A percentile compares a stretch with the other conserved stretches of the same genome.
These are phyloP conservation scores for Diaporthe humulicola DNA, from an alignment of 2,329 filamentous ascomycete species.

Conservation along the genomic window DNA sequence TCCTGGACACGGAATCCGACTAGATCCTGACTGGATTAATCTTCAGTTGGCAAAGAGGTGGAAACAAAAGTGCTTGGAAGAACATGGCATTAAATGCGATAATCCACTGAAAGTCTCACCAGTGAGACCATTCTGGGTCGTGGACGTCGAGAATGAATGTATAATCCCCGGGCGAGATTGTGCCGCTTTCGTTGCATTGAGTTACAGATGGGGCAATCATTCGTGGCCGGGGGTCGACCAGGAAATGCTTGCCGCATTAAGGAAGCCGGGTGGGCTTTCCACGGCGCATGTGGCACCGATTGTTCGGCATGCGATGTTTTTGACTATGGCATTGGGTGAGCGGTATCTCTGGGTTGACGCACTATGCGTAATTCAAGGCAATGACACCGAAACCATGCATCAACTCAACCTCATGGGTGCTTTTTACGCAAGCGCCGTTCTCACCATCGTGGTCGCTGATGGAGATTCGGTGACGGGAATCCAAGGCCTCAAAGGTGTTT, in stretches of 20 bases:
- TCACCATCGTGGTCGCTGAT: conserved; percentile 42
- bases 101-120: not conserved
- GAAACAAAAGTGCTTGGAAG: not conserved
- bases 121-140: not conserved
- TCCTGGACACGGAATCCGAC: not conserved
- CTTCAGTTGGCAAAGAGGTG: not conserved
- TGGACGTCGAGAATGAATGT: not conserved
- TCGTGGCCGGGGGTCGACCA: not conserved
- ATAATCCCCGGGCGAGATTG: not conserved
- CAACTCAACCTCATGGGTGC: conserved; percentile 29
- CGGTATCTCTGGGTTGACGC: conserved; percentile 51
- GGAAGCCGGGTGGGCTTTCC: not conserved
- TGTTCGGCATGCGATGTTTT: conserved; percentile 32
- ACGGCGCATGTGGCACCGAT: conserved; percentile 44
- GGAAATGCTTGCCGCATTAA: not conserved
- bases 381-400: not conserved
- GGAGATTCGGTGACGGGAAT: not conserved
- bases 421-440: conserved; percentile 43
- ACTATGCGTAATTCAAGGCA: conserved; percentile 49
- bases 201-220: conserved; percentile 15
- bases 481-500: not conserved
- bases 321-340: conserved; percentile 41
- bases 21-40: conserved; percentile 4
- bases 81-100: not conserved
- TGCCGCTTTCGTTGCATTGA: conserved; percentile 10